Conservation (phyloP, 345 rosid species). For the Citrus medica region DNA sequence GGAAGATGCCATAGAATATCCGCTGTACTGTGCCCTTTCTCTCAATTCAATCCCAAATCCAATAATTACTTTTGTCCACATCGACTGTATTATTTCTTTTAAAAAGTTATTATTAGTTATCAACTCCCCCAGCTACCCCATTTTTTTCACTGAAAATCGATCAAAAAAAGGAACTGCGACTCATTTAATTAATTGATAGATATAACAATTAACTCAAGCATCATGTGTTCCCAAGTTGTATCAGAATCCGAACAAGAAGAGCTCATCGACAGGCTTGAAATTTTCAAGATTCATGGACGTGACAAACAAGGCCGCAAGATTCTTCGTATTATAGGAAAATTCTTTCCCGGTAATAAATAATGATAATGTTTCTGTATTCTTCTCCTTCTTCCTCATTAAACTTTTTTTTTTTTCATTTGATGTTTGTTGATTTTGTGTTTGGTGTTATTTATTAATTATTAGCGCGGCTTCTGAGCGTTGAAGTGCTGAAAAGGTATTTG, state of each 20-base stretch:
- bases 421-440: background rate
- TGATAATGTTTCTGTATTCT: background rate
- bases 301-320: conserved; percentile 70
- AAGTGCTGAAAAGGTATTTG: conserved; percentile 50
- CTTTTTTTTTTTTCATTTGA: background rate
- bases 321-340: conserved; percentile 54
- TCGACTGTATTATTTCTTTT: background rate
- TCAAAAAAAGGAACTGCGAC: background rate
- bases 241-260: conserved; percentile 38
- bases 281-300: conserved; percentile 71
- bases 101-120: background rate
- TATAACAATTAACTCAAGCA: no score
- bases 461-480: conserved; percentile 51
- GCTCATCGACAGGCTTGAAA: conserved; percentile 47
- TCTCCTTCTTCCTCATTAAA: no score
- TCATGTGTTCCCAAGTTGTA: conserved; percentile 20
- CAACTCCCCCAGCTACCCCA: no score
- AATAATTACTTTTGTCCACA: conserved; percentile 6
- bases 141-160: no score
- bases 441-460: background rate
- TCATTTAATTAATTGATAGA: background rate
- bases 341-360: conserved; percentile 46
- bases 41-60: background rate
- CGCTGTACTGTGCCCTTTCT: background rate
- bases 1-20: conserved; percentile 18